phyloP scores from a whole-genome alignment of 2,329 filamentous ascomycete genomes.

The Pseudogymnoascus sp. region DNA sequence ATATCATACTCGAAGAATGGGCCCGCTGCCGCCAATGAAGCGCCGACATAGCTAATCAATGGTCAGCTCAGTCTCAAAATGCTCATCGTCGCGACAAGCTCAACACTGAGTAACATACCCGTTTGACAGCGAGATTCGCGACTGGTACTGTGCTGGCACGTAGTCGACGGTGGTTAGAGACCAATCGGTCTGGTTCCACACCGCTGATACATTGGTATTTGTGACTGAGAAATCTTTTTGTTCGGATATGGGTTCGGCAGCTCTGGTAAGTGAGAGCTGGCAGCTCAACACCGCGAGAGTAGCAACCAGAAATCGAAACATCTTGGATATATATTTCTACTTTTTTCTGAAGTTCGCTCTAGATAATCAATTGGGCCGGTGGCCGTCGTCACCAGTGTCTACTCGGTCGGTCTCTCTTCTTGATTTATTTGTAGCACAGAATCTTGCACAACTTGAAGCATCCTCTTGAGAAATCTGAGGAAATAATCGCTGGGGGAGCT shows the following conservation, averaged over 20 bases:
- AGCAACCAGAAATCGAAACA: background rate
- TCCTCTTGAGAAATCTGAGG: background rate
- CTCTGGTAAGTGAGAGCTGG: background rate
- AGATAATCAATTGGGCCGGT: background rate
- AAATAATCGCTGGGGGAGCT: background rate
- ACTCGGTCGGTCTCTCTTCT: background rate
- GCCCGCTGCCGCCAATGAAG: conserved; percentile 25
- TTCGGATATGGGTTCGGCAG: conserved; percentile 10
- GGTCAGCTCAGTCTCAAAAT: background rate
- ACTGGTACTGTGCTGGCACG: conserved; percentile 26
- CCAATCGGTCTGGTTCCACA: conserved; percentile 26
- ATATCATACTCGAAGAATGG: conserved; percentile 28
- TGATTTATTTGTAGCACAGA: background rate
- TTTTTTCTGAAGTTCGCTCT: background rate
- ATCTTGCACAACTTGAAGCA: background rate
- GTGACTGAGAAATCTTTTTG: conserved; percentile 26
- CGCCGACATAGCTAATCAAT: conserved; percentile 24
- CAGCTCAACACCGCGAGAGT: background rate
- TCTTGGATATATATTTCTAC: background rate
- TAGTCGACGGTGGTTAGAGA: conserved; percentile 23
- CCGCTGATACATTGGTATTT: conserved; percentile 16
- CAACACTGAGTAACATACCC: conserved; percentile 18
- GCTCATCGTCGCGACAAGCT: background rate
- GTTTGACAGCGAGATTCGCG: conserved; percentile 27
- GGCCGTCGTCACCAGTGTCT: background rate